phyloP scores from a whole-genome alignment of 2,329 filamentous ascomycete species.

The Apiospora aurea region DNA sequence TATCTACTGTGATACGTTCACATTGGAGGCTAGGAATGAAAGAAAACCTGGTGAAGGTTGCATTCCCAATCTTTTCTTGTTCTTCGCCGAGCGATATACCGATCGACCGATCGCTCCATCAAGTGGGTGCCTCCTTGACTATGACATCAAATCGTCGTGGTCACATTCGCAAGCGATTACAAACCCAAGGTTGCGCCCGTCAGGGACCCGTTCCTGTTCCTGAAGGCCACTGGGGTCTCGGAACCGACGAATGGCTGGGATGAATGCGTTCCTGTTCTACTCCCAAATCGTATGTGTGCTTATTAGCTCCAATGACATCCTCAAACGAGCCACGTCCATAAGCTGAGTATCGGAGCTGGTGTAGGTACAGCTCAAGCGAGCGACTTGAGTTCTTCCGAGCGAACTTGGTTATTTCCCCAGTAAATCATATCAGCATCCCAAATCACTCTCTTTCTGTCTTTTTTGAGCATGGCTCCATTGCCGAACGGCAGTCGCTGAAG shows the following conservation, averaged over 20 bases:
- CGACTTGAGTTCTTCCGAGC: neutral
- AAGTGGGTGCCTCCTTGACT: neutral
- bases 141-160: slow-evolving; percentile 7
- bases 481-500: neutral
- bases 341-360: neutral
- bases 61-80: neutral
- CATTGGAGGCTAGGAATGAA: neutral
- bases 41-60: neutral
- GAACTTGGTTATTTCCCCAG: neutral
- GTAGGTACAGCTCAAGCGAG: too few species aligned
- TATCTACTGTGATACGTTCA: neutral
- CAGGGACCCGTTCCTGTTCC: neutral
- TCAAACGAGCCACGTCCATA: neutral
- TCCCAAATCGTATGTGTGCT: too few species aligned
- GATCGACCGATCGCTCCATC: neutral
- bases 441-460: neutral
- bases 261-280: too few species aligned
- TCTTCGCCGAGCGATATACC: slow-evolving; percentile 8
- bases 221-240: neutral
- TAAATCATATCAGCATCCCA: neutral
- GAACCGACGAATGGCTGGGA: neutral
- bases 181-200: neutral
- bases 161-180: slow-evolving; percentile 1
- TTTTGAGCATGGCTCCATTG: neutral
- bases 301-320: neutral